phyloP scores from a whole-genome alignment of 805 yeast genomes.

The Sugiyamaella marilandica region DNA sequence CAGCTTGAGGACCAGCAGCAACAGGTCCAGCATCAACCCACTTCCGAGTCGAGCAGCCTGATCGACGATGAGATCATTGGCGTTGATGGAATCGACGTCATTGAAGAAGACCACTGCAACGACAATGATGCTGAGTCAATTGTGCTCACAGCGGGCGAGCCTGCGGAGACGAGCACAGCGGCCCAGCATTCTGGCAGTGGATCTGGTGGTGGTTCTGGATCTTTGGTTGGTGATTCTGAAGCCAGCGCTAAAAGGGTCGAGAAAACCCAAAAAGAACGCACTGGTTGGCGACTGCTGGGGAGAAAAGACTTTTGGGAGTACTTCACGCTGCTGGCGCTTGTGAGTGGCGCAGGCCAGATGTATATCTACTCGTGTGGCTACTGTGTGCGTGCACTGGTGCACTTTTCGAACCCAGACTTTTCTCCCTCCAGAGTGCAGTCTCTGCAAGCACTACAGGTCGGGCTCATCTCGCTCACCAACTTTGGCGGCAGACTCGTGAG shows the following conservation, averaged over 20 bases:
- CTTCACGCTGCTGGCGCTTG: constrained; percentile 45
- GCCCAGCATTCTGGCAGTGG: background rate
- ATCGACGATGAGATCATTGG: constrained; percentile 15
- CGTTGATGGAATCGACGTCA: background rate
- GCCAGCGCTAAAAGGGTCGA: background rate
- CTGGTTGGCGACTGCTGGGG: constrained; percentile 24
- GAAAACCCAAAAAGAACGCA: background rate
- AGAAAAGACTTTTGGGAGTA: constrained; percentile 47
- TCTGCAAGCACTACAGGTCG: constrained; percentile 68
- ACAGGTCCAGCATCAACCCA: background rate
- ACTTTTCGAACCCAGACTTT: constrained; percentile 10
- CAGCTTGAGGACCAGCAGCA: background rate
- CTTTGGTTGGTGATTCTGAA: background rate
- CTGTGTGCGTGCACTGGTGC: constrained; percentile 49
- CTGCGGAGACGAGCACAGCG: background rate
- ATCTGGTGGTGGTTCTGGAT: background rate
- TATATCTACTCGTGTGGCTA: constrained; percentile 71
- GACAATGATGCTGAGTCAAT: background rate
- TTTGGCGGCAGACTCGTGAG: constrained; percentile 60
- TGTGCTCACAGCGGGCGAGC: background rate
- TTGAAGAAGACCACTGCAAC: background rate
- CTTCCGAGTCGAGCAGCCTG: constrained; percentile 3
- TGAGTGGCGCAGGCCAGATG: constrained; percentile 65
- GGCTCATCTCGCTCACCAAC: constrained; percentile 59
- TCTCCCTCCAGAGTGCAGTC: constrained; percentile 33